Conservation (phyloP, 2,329 filamentous ascomycete species). For the Hymenotorrendiella dingleyae region DNA sequence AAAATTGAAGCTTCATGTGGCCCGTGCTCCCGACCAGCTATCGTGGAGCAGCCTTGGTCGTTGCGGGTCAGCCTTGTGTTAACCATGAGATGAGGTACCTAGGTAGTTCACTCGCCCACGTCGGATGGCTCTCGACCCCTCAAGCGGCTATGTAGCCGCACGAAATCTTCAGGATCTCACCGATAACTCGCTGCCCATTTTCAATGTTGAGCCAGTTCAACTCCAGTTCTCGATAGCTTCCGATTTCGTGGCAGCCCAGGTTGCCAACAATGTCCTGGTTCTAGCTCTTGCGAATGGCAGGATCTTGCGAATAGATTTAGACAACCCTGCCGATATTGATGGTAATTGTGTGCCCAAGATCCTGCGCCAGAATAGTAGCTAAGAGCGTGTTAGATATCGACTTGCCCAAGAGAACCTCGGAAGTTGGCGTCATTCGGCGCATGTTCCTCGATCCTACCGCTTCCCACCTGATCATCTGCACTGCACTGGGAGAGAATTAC, state of each 20-base stretch:
- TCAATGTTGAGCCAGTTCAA: slow-evolving; percentile 87
- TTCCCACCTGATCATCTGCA: slow-evolving; percentile 88
- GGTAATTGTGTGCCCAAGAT: slow-evolving; percentile 40
- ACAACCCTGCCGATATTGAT: slow-evolving; percentile 92
- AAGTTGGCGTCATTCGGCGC: slow-evolving; percentile 85
- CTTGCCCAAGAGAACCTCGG: slow-evolving; percentile 84
- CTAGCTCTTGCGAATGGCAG: slow-evolving; percentile 87
- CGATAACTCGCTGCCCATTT: slow-evolving; percentile 72
- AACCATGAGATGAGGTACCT: too few relatives aligned
- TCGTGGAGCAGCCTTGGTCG: too few relatives aligned
- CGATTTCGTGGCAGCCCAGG: slow-evolving; percentile 92
- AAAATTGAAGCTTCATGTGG: too few relatives aligned
- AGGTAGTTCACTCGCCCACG: slow-evolving; percentile 13
- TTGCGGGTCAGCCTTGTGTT: too few relatives aligned
- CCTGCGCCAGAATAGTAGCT: too few relatives aligned
- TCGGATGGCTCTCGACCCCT: slow-evolving; percentile 63
- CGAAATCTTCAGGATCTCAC: slow-evolving; percentile 53
- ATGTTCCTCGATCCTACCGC: slow-evolving; percentile 98
- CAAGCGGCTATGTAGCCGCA: slow-evolving; percentile 67
- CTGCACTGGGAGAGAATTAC: slow-evolving; percentile 89
- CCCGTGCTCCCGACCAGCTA: too few relatives aligned
- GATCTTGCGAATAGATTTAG: slow-evolving; percentile 88
- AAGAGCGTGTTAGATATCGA: slow-evolving; percentile 68
- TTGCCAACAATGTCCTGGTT: slow-evolving; percentile 94
- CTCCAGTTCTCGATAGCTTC: slow-evolving; percentile 91